Percentiles rank a stretch among this genome's conserved stretches.
Evolutionary conservation across 257 asterid species (phyloP).

Genomic region (Pogostemon cablin): DNA sequence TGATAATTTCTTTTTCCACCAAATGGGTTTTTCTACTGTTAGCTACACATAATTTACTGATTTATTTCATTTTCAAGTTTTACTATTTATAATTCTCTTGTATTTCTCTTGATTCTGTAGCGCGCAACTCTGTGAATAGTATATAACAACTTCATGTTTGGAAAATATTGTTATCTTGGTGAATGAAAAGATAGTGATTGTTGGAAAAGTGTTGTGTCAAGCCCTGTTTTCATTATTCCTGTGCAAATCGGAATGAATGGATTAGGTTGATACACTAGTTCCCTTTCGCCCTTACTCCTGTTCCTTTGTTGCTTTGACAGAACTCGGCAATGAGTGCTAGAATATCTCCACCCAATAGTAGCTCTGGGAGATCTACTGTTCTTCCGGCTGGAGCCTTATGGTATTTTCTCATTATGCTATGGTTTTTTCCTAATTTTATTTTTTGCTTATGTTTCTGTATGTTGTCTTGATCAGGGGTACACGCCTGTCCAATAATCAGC

Average conservation of each 20-base stretch:
- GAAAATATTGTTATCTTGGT: not conserved
- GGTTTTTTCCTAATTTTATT: constrained; percentile 15
- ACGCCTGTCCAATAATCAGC: constrained; percentile 60
- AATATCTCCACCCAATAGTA: constrained; percentile 72
- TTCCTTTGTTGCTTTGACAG: constrained; percentile 37
- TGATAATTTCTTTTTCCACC: constrained; percentile 26
- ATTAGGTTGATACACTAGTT: constrained; percentile 11
- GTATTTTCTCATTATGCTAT: constrained; percentile 44
- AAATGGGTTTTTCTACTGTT: not conserved
- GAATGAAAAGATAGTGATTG: constrained; percentile 20
- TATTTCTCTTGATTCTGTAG: constrained; percentile 24
- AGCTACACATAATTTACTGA: not conserved
- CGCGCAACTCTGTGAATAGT: constrained; percentile 15
- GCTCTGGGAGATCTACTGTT: constrained; percentile 85
- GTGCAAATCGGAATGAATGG: constrained; percentile 16
- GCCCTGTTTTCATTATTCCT: constrained; percentile 4
- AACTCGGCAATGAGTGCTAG: constrained; percentile 38
- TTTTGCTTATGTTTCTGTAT: constrained; percentile 28
- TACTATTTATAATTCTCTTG: constrained; percentile 6
- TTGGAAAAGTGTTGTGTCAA: constrained; percentile 17
- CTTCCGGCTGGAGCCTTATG: constrained; percentile 96
- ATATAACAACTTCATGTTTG: not conserved
- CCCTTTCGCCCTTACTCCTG: constrained; percentile 6
- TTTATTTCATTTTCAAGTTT: constrained; percentile 15
- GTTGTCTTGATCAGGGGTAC: constrained; percentile 67